phyloP scores from a whole-genome alignment of 2,329 filamentous ascomycete genomes.

The Aspergillus quadricinctus region DNA sequence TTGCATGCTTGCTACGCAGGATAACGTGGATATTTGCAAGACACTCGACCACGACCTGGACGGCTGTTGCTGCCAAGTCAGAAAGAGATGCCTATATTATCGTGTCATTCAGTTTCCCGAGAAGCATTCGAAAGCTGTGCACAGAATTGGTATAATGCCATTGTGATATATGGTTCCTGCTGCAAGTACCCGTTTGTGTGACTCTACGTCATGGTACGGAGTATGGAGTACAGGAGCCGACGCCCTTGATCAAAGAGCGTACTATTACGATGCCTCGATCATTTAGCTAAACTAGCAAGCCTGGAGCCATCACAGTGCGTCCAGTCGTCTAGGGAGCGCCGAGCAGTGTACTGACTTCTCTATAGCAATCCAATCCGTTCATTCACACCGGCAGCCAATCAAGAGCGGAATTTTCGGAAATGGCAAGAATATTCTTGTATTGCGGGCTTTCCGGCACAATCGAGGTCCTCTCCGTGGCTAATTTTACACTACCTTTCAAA shows the following conservation, averaged over 20 bases:
- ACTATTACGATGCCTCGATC: not conserved
- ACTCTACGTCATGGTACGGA: not conserved
- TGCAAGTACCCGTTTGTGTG: slow-evolving; percentile 1
- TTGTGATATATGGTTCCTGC: not conserved
- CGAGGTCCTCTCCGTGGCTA: not conserved
- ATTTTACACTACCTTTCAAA: not conserved
- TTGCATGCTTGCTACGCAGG: not conserved
- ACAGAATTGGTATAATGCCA: slow-evolving; percentile 1
- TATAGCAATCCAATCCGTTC: no score
- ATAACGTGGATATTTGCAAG: not conserved
- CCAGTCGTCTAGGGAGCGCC: not conserved
- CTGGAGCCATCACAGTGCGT: not conserved
- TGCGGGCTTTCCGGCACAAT: not conserved
- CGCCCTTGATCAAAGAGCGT: not conserved
- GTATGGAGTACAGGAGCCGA: not conserved
- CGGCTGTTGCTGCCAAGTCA: not conserved
- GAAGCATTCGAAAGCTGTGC: not conserved
- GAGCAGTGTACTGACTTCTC: not conserved
- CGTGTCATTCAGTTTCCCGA: not conserved
- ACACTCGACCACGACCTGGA: not conserved
- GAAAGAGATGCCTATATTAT: not conserved
- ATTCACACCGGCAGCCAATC: no score
- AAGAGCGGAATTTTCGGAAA: no score
- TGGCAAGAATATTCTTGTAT: no score
- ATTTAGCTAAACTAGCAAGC: not conserved